Base-by-base conservation (phyloP, 768 basidiomycete genomes). In the Amyloporia xantha region DNA sequence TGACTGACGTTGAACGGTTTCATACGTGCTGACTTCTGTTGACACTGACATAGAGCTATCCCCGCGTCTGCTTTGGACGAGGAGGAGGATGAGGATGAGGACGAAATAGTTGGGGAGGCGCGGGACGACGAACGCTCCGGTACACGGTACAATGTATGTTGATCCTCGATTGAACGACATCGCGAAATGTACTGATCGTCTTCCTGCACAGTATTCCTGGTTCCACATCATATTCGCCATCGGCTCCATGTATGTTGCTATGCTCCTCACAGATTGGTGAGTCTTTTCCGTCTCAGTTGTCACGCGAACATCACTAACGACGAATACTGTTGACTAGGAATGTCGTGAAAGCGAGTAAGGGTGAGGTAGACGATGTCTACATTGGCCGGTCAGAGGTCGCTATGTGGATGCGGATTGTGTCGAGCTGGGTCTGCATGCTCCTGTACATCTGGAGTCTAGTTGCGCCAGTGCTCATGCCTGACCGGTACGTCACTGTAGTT, bases 321-420 rank as follows among this genome's bases (percentile, higher is more conserved):
- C 33, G 33, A n/a, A n/a, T n/a, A 35, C 33, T 40, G 10, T 11
- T 40, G 39, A 40, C 9, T 49, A 89, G 87, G 86, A 90, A 91
- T 55, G 73, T 89, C 38, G 79, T 88, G 20, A 80, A 78, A 55
- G 65, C 74, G 12, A 65, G 52, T 27, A 41, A 64, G 33, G 72
- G 71, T 6, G 65, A 73, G 38, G 62, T 61, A 0, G 74, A 81
- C 52, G 81, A 86, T 53, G 84, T 97, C 33, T 90, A 91, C 65
- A 98, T 98, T 41, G 96, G 96, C 15, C 82, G 93, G 30, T 94
- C 91, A 4, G 90, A 93, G 63, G 85, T 88, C 7, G 93, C 96
- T 2, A 98, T 99, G 95, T 99, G 96, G 96, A 97, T 97, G 91
- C 75, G 96, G 3, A 79, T 98, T 26, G 88, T 98, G 40, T 93